A percentile compares a stretch with the other conserved stretches of the same genome.
Evolutionary conservation across 257 asterid species (phyloP).

Genomic region (Solanum arcanum): DNA sequence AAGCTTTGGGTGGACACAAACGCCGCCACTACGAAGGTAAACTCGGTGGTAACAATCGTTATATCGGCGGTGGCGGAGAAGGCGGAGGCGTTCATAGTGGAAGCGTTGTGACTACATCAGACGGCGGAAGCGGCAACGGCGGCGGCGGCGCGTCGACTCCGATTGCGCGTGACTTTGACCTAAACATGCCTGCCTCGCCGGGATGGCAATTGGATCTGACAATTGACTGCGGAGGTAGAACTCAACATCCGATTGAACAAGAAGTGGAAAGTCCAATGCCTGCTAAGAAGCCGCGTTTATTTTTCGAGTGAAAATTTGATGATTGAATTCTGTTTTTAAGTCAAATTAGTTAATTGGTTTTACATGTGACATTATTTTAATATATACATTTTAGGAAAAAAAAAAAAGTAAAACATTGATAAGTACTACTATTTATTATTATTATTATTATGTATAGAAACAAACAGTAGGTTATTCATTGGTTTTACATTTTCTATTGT

Average conservation of each 20-base stretch:
- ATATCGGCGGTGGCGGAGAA: neutral
- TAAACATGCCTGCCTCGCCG: conserved; percentile 41
- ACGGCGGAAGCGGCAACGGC: conserved; percentile 19
- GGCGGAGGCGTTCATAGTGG: neutral
- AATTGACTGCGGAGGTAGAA: conserved; percentile 1
- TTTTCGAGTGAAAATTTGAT: neutral
- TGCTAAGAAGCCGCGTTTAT: conserved; percentile 19
- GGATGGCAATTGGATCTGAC: conserved; percentile 17
- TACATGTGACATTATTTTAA: neutral
- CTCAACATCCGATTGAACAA: conserved; percentile 17
- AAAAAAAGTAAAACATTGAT: neutral
- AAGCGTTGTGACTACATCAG: conserved; percentile 25
- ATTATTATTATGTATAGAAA: neutral
- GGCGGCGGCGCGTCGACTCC: conserved; percentile 24
- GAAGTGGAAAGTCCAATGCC: conserved; percentile 57
- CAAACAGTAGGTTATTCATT: neutral
- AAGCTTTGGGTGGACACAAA: conserved; percentile 94
- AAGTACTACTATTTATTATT: neutral
- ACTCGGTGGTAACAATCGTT: conserved; percentile 16
- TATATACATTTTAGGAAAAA: neutral
- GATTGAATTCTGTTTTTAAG: neutral
- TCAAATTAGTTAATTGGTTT: neutral
- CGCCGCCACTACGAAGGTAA: conserved; percentile 81
- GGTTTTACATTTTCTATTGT: neutral
- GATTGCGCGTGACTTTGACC: conserved; percentile 20